phyloP scores from a whole-genome alignment of 495 filamentous ascomycete genomes.

The Aspergillus coremiiformis region DNA sequence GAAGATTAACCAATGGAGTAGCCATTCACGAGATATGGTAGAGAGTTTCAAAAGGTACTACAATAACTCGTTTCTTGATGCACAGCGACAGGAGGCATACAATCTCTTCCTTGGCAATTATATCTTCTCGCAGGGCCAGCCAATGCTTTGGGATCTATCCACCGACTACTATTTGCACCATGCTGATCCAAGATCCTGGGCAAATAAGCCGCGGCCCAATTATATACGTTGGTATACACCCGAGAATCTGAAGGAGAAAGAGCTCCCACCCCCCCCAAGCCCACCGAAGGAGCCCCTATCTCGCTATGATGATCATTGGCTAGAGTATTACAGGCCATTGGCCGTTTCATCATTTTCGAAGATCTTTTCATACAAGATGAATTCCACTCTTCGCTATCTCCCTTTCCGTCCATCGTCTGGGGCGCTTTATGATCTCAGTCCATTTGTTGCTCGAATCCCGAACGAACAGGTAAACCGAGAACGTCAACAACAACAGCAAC shows the following conservation, averaged over 20 bases:
- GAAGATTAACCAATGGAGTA: slow-evolving; percentile 98
- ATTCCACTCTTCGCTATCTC: slow-evolving; percentile 73
- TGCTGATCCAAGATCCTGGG: slow-evolving; percentile 66
- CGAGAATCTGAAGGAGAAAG: slow-evolving; percentile 54
- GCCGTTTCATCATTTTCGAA: slow-evolving; percentile 80
- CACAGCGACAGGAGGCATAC: slow-evolving; percentile 93
- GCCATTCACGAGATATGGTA: slow-evolving; percentile 95
- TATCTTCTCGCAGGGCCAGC: slow-evolving; percentile 80
- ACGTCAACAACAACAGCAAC: slow-evolving; percentile 28
- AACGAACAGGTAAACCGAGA: slow-evolving; percentile 34
- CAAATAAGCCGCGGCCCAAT: slow-evolving; percentile 54
- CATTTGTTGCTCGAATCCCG: slow-evolving; percentile 65
- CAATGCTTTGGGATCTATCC: slow-evolving; percentile 94
- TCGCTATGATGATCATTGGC: slow-evolving; percentile 90
- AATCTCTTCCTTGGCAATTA: slow-evolving; percentile 98
- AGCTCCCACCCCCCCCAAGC: slow-evolving; percentile 46
- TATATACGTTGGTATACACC: slow-evolving; percentile 89
- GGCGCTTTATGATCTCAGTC: slow-evolving; percentile 70
- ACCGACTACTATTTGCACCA: slow-evolving; percentile 98
- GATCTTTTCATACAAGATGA: slow-evolving; percentile 84
- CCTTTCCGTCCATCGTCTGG: slow-evolving; percentile 64
- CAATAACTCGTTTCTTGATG: slow-evolving; percentile 96
- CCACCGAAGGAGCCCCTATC: slow-evolving; percentile 49
- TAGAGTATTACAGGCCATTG: slow-evolving; percentile 91
- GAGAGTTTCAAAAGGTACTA: slow-evolving; percentile 99